These are phyloP conservation scores for Wickerhamiella australiensis DNA, from an alignment of 805 yeast species.

Conservation along the genomic window DNA sequence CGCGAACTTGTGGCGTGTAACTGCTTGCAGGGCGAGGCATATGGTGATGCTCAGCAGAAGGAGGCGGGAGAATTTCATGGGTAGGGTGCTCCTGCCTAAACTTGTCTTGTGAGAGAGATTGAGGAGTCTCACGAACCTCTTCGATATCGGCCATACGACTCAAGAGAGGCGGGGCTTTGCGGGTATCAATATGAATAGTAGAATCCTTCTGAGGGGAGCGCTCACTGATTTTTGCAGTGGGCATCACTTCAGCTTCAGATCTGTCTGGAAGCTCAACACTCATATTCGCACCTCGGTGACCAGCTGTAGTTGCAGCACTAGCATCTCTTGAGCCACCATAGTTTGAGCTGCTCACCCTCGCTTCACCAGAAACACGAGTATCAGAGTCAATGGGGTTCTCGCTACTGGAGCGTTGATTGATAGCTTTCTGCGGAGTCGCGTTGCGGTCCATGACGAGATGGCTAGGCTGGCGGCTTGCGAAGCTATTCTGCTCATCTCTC, in stretches of 20 bases:
- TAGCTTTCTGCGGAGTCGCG: neutral
- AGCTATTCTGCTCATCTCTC: slow-evolving; percentile 4
- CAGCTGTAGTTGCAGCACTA: neutral
- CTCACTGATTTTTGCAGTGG: slow-evolving; percentile 4
- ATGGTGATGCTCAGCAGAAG: neutral
- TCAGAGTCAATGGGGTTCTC: no score
- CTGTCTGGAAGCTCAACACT: slow-evolving; percentile 7
- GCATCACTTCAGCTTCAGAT: neutral
- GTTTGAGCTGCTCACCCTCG: neutral
- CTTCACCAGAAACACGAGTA: neutral
- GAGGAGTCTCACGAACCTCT: slow-evolving; percentile 3
- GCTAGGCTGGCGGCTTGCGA: slow-evolving; percentile 5
- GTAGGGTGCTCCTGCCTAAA: neutral
- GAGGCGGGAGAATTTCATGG: neutral
- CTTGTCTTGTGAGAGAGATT: neutral
- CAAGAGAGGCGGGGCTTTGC: slow-evolving; percentile 5
- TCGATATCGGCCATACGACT: neutral
- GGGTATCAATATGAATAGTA: neutral
- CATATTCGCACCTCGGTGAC: neutral
- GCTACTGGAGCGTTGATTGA: no score
- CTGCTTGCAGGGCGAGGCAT: slow-evolving; percentile 4
- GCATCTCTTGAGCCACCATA: slow-evolving; percentile 2
- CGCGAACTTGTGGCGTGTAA: neutral
- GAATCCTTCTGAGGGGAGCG: neutral
- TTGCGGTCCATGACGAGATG: slow-evolving; percentile 4